A percentile compares a stretch with the other conserved stretches of the same genome.
Evolutionary conservation across 164 flowering plant genomes (phyloP).

Genomic region (Stephania yunnanensis): DNA sequence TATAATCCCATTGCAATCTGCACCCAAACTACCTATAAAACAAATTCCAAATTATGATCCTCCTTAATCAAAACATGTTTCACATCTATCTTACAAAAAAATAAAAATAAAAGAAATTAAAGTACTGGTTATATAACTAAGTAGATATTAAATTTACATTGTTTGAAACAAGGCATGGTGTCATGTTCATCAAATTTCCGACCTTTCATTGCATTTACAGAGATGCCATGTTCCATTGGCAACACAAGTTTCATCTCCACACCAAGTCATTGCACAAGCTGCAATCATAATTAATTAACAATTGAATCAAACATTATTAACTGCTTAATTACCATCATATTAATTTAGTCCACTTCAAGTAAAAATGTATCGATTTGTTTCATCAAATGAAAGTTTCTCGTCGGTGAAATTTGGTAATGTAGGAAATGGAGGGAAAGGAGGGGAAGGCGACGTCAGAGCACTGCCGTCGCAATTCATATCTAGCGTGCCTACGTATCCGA

Average conservation of each 20-base stretch:
- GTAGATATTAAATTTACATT: slow-evolving; percentile 20
- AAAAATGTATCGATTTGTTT: background rate
- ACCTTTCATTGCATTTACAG: slow-evolving; percentile 38
- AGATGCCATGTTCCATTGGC: slow-evolving; percentile 17
- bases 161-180: slow-evolving; percentile 25
- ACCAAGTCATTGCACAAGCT: slow-evolving; percentile 37
- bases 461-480: slow-evolving; percentile 23
- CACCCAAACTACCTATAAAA: slow-evolving; percentile 7
- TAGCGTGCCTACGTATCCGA: slow-evolving; percentile 28
- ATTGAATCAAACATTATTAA: too few relatives aligned
- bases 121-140: too few relatives aligned
- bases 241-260: slow-evolving; percentile 39
- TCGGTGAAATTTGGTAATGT: slow-evolving; percentile 6
- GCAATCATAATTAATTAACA: slow-evolving; percentile 1
- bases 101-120: background rate
- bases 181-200: slow-evolving; percentile 22
- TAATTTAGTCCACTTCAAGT: background rate
- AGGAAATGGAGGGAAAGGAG: slow-evolving; percentile 22
- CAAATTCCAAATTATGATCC: too few relatives aligned
- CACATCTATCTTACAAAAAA: too few relatives aligned
- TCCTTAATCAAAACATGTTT: too few relatives aligned
- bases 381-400: slow-evolving; percentile 14
- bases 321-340: too few relatives aligned
- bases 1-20: slow-evolving; percentile 1
- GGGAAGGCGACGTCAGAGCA: slow-evolving; percentile 9